Evolutionary conservation across 202 grass and related monocot genomes (phyloP), one percentile per base, ranked within the genome.

Genomic region (Saccharum hybrid): DNA sequence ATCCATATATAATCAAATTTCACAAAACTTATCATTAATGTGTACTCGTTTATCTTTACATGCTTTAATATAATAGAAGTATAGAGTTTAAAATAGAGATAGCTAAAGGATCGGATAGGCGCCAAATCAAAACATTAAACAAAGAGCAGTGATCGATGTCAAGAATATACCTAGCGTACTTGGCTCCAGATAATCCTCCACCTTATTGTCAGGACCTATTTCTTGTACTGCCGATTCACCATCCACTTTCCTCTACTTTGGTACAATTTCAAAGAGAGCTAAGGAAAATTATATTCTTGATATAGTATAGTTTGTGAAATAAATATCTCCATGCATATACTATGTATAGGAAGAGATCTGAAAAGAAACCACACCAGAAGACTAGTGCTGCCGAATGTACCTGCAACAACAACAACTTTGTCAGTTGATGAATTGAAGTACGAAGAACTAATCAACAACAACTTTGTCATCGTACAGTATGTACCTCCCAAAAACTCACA

Each of bases 131-230:
- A 54, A 1, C 16, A 54, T 19, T 48, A 15, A 5, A 54, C 45
- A 41, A 41, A 12, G 31, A 19, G 10, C 16, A 37, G 4, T 12
- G 26, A 26, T 26, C 26, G 11, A 38, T 10, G n/a, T 18, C 19
- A 71, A 23, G 10, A 46, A 51, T 72, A 46, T 72, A 72, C 70
- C 70, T 72, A 49, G 43, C 70, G 51, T 51, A 26, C 70, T 72
- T 15, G 43, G 70, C 43, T 72, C 70, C 11, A 72, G 15, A 46
- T 33, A 72, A 51, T 72, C 43, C 13, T 72, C 43, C 18, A 33
- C 48, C 8, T 72, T 43, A 18, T 33, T 38, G 18, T 22, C 23
- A 49, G 23, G 16, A 66, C 5, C 30, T 33, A 72, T 42, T 6
- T 21, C 8, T 72, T 18, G 14, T 18, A 41, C 36, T 69, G 23